phyloP scores from a whole-genome alignment of 495 filamentous ascomycete species.

The Hypoxylon perforatum region DNA sequence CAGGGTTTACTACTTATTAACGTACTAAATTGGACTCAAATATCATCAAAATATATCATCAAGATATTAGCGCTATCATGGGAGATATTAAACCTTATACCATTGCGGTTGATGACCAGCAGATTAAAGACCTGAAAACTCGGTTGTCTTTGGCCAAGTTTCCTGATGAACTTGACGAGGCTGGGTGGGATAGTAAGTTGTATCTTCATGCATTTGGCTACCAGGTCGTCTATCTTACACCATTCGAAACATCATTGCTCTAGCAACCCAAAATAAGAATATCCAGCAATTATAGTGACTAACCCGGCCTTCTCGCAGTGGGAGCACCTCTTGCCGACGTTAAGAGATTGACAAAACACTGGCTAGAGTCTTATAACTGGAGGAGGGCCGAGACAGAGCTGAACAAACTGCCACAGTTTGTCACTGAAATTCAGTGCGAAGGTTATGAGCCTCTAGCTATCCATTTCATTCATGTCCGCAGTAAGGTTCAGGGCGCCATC shows the following conservation, averaged over 20 bases:
- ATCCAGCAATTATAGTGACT: not conserved
- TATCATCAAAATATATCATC: no score
- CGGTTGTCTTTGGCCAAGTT: constrained; percentile 49
- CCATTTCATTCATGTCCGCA: constrained; percentile 66
- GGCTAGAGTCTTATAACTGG: constrained; percentile 61
- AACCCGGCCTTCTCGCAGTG: constrained; percentile 28
- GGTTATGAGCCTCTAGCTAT: constrained; percentile 60
- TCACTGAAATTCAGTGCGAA: constrained; percentile 59
- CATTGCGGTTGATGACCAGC: constrained; percentile 44
- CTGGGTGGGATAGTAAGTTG: constrained; percentile 49
- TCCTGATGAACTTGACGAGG: constrained; percentile 47
- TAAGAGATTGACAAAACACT: constrained; percentile 61
- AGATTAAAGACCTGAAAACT: constrained; percentile 44
- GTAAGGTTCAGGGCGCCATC: constrained; percentile 59
- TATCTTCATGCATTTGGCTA: not conserved
- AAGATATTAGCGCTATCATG: no score
- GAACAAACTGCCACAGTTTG: constrained; percentile 68
- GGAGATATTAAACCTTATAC: constrained; percentile 48
- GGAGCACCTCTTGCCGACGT: constrained; percentile 62
- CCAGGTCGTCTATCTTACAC: not conserved
- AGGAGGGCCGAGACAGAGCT: constrained; percentile 56
- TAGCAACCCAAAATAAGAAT: no score
- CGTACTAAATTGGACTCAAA: no score
- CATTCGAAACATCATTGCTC: not conserved
- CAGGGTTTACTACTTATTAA: no score